phyloP scores from a whole-genome alignment of 169 alveolate genomes.

The Plasmodium blacklocki region DNA sequence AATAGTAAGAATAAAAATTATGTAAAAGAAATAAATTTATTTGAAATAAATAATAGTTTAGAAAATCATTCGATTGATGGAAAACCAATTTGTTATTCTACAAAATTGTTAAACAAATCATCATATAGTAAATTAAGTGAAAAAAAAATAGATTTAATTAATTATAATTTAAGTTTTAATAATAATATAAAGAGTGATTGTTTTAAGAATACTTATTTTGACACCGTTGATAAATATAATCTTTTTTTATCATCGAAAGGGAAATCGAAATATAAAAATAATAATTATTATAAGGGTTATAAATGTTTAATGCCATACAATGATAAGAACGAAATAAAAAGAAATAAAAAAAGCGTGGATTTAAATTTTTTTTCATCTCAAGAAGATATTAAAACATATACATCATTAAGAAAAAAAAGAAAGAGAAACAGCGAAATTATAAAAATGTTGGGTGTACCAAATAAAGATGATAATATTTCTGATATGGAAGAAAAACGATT shows the following conservation, averaged over 20 bases:
- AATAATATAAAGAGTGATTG: conserved; percentile 12
- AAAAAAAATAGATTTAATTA: conserved; percentile 1
- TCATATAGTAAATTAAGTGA: conserved; percentile 11
- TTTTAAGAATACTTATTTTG: conserved; percentile 15
- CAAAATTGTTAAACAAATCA: conserved; percentile 3
- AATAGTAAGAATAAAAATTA: not conserved
- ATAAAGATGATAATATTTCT: not conserved
- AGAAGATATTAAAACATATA: not conserved
- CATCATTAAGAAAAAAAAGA: not conserved
- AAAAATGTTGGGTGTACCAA: not conserved
- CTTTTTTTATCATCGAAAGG: not conserved
- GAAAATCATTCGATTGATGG: not conserved
- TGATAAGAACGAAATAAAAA: not conserved
- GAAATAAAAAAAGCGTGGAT: not conserved
- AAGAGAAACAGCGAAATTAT: not conserved
- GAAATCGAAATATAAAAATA: not conserved
- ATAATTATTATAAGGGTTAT: not conserved
- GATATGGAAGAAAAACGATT: not conserved
- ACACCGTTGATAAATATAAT: conserved; percentile 11
- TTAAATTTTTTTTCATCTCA: not conserved
- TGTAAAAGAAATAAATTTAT: conserved; percentile 14
- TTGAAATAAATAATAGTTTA: conserved; percentile 1
- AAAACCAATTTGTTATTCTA: not conserved
- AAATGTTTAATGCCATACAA: no score
- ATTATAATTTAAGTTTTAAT: conserved; percentile 5